Conservation (phyloP, 2,329 filamentous ascomycete species). For the Aspergillus nomiae region DNA sequence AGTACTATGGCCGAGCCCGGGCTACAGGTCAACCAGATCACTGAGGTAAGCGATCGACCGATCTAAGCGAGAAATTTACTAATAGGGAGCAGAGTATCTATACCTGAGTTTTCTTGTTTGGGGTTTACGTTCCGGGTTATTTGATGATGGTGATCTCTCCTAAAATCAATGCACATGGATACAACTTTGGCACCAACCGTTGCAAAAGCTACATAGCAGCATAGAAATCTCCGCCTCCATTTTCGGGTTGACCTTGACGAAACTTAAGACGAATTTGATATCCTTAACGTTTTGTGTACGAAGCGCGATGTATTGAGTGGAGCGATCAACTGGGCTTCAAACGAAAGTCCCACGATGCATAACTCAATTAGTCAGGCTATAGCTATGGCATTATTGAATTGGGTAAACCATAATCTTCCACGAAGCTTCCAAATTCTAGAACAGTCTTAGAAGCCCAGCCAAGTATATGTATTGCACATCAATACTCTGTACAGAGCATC, state of each 20-base stretch:
- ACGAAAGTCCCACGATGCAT: not conserved
- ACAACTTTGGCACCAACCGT: not conserved
- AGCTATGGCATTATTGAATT: not conserved
- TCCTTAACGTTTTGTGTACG: not conserved
- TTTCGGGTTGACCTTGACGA: not conserved
- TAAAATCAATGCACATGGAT: not conserved
- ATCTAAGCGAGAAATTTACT: not conserved
- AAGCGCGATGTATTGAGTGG: not conserved
- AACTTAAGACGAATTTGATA: not conserved
- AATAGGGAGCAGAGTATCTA: constrained; percentile 33
- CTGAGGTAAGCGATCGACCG: constrained; percentile 68
- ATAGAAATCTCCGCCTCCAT: not conserved
- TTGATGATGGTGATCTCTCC: not conserved
- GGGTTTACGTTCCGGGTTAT: not conserved
- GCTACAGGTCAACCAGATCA: constrained; percentile 80
- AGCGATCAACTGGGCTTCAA: not conserved
- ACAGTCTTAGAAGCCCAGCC: not conserved
- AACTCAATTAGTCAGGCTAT: not conserved
- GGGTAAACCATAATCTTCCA: not conserved
- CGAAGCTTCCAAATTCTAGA: not conserved
- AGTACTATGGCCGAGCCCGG: constrained; percentile 83
- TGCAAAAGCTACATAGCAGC: not conserved
- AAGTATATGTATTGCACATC: not conserved
- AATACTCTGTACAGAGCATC: not conserved
- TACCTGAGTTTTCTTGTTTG: constrained; percentile 21